phyloP scores from a whole-genome alignment of 164 flowering plant species.

The Protea cynaroides region DNA sequence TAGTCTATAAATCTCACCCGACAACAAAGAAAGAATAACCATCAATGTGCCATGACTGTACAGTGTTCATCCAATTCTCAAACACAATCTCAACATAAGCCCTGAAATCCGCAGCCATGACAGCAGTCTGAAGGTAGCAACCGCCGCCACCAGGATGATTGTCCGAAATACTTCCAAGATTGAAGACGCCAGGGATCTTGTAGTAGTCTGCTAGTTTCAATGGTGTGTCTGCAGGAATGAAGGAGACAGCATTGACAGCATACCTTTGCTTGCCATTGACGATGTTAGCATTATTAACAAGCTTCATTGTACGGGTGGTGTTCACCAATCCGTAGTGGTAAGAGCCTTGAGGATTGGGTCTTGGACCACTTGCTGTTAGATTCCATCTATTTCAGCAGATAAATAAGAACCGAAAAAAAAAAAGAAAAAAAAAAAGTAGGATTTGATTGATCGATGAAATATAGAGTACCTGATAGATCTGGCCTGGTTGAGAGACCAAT shows the following conservation, averaged over 20 bases:
- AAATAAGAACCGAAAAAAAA: background rate
- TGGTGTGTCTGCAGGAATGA: constrained; percentile 73
- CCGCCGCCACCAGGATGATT: constrained; percentile 53
- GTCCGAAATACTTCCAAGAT: constrained; percentile 58
- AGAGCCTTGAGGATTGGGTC: constrained; percentile 97
- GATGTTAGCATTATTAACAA: constrained; percentile 54
- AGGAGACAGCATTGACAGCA: constrained; percentile 81
- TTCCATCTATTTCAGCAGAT: constrained; percentile 42
- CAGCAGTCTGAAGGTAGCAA: constrained; percentile 62
- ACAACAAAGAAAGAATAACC: constrained; percentile 76
- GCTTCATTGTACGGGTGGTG: constrained; percentile 55
- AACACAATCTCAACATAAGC: constrained; percentile 62
- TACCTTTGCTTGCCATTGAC: constrained; percentile 81
- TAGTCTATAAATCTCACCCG: constrained; percentile 54
- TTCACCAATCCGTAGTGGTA: constrained; percentile 84
- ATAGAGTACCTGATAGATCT: constrained; percentile 60
- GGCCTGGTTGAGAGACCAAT: constrained; percentile 78
- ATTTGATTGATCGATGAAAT: background rate
- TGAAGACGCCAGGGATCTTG: constrained; percentile 63
- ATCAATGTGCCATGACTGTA: constrained; percentile 89
- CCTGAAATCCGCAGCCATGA: constrained; percentile 75
- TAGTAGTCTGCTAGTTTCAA: constrained; percentile 76
- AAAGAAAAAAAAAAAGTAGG: background rate
- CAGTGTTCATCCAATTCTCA: constrained; percentile 53
- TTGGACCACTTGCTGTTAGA: constrained; percentile 84